A percentile compares a stretch with the other conserved stretches of the same genome.
phyloP scores from a whole-genome alignment of 192 early-diverging fungal genomes.

The Dissophora ornata region DNA sequence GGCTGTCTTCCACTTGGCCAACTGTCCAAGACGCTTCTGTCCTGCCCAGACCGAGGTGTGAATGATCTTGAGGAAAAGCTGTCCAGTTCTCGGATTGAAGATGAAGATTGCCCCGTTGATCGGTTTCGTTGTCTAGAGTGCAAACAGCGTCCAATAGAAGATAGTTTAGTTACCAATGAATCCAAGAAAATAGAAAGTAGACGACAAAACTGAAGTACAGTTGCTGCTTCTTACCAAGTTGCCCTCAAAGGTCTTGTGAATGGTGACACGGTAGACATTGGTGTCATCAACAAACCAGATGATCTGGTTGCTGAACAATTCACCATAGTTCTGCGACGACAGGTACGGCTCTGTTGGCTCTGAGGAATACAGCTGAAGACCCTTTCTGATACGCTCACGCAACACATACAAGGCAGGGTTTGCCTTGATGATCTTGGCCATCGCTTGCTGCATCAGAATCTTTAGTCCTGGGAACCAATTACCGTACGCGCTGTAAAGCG shows the following conservation, averaged over 20 bases:
- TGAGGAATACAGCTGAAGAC: constrained; percentile 96
- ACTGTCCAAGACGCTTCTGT: constrained; percentile 98
- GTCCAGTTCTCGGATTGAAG: constrained; percentile 98
- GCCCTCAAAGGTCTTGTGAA: constrained; percentile 99
- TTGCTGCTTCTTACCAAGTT: constrained; percentile 83
- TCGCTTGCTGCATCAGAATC: constrained; percentile 95
- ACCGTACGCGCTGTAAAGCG: constrained; percentile 93
- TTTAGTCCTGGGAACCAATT: constrained; percentile 99
- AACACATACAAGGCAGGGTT: constrained; percentile 98
- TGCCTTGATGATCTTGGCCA: constrained; percentile 99
- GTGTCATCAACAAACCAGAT: constrained; percentile 99
- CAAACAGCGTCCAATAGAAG: neutral
- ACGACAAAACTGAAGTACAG: no score
- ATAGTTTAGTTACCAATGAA: no score
- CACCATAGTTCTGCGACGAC: constrained; percentile 93
- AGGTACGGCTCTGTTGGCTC: constrained; percentile 99
- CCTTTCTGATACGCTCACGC: constrained; percentile 98
- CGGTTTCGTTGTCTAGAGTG: constrained; percentile 86
- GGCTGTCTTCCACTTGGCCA: constrained; percentile 99
- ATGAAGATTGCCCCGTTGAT: constrained; percentile 99
- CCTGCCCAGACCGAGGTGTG: constrained; percentile 99
- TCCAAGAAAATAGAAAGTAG: no score
- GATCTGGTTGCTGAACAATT: constrained; percentile 97
- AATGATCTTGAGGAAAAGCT: constrained; percentile 99
- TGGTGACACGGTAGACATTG: constrained; percentile 99